Base-by-base conservation (phyloP, 2,329 filamentous ascomycete species). In the Aspergillus terreus region DNA sequence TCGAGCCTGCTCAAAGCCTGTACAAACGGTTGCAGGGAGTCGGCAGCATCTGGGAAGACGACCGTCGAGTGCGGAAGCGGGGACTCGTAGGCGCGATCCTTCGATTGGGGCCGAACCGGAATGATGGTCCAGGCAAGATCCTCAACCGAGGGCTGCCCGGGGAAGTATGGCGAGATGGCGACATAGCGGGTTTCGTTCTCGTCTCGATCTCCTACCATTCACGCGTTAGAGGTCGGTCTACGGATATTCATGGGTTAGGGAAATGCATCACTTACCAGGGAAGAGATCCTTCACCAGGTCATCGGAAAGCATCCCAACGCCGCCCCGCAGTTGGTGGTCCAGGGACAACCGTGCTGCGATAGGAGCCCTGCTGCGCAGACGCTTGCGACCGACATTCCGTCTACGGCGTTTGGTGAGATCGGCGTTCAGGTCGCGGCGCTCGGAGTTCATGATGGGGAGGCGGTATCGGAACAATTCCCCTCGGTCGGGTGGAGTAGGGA, bases 261-360 rank as follows among this genome's bases (percentile, higher is more conserved):
- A 46, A 17, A n/a, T 17, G 14, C 32, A 33, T 47, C n/a, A 59
- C 59, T 62, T 61, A 77, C 81, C 70, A 68, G 84, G 88, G 85
- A 73, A 95, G 47, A 97, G 80, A 65, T 95, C 88, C 44, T 81
- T 78, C 63, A 92, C 90, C 47, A 99, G 79, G 70, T 96, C 90
- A 63, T 90, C 86, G 11, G 92, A 96, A 48, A 97, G 73, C 58
- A 94, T 82, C 57, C 91, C 94, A 55, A 92, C 81, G 66, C 96
- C 90, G 48, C 89, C 90, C 72, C 87, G 89, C 63, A 95, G 79
- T 69, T 88, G 86, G 66, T 91, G 88, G 71, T 96, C 91, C 51
- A 96, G 82, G 35, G 95, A 81, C 46, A 97, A 78, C 52, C 88
- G 85, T 51, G 90, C 92, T 52, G 88, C 81, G 52, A 95, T 79